Conservation (phyloP, 352 stramenopile species). For the Phytophthora crassamura region DNA sequence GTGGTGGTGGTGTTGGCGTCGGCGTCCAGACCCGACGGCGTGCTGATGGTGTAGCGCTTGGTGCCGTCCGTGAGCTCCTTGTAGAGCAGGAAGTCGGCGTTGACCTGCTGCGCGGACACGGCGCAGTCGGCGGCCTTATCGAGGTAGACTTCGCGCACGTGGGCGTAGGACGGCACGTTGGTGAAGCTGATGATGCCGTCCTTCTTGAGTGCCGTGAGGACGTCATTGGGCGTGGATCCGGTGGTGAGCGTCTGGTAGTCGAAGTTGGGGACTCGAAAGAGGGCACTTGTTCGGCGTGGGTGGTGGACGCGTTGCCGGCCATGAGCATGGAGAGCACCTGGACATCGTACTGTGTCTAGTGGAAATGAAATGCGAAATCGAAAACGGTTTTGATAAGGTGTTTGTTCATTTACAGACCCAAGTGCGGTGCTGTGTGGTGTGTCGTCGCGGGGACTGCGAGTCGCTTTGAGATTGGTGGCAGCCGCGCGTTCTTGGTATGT, state of each 20-base stretch:
- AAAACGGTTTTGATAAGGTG: no score
- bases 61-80: conserved; percentile 73
- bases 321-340: conserved; percentile 14
- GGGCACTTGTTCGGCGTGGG: conserved; percentile 34
- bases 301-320: conserved; percentile 15
- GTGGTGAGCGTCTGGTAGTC: conserved; percentile 53
- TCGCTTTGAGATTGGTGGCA: no score
- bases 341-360: no score
- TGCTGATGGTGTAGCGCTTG: conserved; percentile 77
- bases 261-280: conserved; percentile 63
- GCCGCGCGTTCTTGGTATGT: no score
- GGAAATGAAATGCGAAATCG: no score
- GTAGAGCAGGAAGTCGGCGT: conserved; percentile 52
- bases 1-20: conserved; percentile 33
- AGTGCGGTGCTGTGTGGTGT: no score
- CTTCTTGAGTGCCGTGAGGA: conserved; percentile 62
- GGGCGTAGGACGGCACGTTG: conserved; percentile 63
- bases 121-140: conserved; percentile 56
- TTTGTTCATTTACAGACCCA: no score
- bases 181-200: conserved; percentile 74
- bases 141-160: conserved; percentile 55
- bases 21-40: conserved; percentile 48
- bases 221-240: conserved; percentile 33
- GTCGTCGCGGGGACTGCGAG: no score
- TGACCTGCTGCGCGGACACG: conserved; percentile 37